phyloP scores from a whole-genome alignment of 2,329 filamentous ascomycete species.

The Sporothrix variecibatus region DNA sequence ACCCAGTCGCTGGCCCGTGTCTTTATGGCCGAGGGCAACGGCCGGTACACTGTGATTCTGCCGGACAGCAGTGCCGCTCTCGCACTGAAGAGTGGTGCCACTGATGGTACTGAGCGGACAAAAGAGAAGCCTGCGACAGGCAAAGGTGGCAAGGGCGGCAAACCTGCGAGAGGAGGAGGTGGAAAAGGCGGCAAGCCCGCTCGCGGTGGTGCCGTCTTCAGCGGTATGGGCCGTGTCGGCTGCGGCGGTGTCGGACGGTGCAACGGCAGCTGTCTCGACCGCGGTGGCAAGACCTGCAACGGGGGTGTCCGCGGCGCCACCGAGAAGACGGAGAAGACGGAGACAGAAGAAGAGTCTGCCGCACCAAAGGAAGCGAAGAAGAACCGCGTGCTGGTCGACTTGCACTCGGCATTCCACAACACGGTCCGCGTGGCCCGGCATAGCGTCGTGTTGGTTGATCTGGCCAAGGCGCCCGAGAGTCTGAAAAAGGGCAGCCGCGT shows the following conservation, averaged over 20 bases:
- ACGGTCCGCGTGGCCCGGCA: slow-evolving; percentile 92
- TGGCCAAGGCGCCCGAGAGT: slow-evolving; percentile 53
- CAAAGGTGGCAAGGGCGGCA: not conserved
- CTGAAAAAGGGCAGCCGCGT: slow-evolving; percentile 74
- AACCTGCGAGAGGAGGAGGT: not conserved
- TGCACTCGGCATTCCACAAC: slow-evolving; percentile 79
- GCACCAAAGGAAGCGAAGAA: not conserved
- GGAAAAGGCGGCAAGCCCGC: not conserved
- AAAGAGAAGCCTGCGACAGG: not conserved
- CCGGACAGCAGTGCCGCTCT: slow-evolving; percentile 46
- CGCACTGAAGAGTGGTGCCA: not conserved
- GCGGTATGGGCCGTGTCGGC: not conserved
- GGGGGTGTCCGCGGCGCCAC: not conserved
- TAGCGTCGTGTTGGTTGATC: slow-evolving; percentile 81
- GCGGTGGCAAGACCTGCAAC: slow-evolving; percentile 14
- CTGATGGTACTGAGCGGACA: not conserved
- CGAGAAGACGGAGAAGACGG: not conserved
- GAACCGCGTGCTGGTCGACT: slow-evolving; percentile 66
- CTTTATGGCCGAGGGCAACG: slow-evolving; percentile 79
- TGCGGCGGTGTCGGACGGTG: slow-evolving; percentile 9
- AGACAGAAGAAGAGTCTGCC: slow-evolving; percentile 31
- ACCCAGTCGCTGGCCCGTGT: slow-evolving; percentile 75
- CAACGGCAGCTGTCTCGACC: slow-evolving; percentile 19
- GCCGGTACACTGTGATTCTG: slow-evolving; percentile 77
- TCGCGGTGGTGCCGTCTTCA: not conserved